Conservation (phyloP, 225 moss, liverwort and hornwort species). For the Rhytidiadelphus loreus region DNA sequence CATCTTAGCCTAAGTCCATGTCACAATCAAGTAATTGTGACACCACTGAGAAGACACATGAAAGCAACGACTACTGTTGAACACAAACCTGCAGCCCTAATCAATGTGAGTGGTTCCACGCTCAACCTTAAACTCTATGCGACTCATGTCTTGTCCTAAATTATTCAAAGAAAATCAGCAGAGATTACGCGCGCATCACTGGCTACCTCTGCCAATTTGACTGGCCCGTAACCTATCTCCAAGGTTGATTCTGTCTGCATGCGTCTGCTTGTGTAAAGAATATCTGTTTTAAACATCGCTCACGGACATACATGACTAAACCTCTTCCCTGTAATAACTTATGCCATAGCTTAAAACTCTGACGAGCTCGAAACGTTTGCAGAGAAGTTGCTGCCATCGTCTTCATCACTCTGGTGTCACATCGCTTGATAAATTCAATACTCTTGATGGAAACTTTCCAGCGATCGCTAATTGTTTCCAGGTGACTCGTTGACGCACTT, state of each 20-base stretch:
- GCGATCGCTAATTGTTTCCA: neutral
- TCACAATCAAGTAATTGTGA: neutral
- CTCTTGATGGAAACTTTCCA: neutral
- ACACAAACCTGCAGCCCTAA: neutral
- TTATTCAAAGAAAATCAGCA: neutral
- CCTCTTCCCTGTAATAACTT: neutral
- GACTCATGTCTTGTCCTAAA: neutral
- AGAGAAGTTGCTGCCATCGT: neutral
- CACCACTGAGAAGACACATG: neutral
- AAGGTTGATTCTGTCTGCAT: neutral
- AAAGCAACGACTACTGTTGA: neutral
- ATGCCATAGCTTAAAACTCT: neutral
- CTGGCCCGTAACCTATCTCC: neutral
- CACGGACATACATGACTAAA: neutral
- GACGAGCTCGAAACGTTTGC: neutral
- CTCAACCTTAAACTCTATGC: neutral
- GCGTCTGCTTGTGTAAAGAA: neutral
- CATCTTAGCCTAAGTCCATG: neutral
- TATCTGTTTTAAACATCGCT: neutral
- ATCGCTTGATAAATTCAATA: neutral
- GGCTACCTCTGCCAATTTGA: neutral
- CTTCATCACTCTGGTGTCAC: neutral
- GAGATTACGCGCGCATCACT: neutral
- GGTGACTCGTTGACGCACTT: neutral
- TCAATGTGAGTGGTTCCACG: neutral